Percentiles rank a stretch among this genome's conserved stretches.
phyloP scores from a whole-genome alignment of 441 rosid genomes.

The Erodium texanum region DNA sequence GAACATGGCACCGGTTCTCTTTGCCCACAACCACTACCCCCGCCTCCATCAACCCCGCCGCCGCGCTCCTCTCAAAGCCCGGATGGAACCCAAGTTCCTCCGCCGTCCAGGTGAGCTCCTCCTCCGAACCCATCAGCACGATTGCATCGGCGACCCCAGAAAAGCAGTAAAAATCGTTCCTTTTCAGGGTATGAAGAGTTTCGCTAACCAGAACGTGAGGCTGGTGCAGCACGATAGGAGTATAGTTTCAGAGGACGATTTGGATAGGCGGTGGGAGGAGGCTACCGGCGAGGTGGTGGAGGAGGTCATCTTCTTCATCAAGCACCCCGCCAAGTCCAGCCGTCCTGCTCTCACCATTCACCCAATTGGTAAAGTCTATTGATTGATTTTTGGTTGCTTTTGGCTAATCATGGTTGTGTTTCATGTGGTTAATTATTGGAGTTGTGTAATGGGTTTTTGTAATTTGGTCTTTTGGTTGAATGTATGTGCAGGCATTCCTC shows the following conservation, averaged over 20 bases:
- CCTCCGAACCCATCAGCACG: neutral
- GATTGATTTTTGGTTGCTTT: neutral
- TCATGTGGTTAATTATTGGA: neutral
- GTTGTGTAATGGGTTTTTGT: neutral
- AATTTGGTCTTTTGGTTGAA: neutral
- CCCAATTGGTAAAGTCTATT: conserved; percentile 39
- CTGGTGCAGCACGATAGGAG: conserved; percentile 49
- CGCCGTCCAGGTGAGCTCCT: conserved; percentile 33
- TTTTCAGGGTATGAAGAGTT: conserved; percentile 49
- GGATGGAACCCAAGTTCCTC: conserved; percentile 46
- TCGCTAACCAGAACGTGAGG: conserved; percentile 40
- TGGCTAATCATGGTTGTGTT: neutral
- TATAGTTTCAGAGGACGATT: conserved; percentile 59
- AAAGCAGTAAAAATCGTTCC: neutral
- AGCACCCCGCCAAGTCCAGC: conserved; percentile 70
- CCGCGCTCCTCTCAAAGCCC: conserved; percentile 53
- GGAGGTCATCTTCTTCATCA: conserved; percentile 73
- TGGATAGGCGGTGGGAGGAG: conserved; percentile 68
- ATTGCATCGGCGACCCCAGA: no score
- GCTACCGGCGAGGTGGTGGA: conserved; percentile 66
- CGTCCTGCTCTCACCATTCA: conserved; percentile 76
- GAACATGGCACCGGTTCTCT: conserved; percentile 57
- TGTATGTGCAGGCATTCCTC: conserved; percentile 58
- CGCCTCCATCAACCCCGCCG: conserved; percentile 83
- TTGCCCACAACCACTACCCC: conserved; percentile 63